Percentiles rank a stretch among this genome's conserved stretches.
These are phyloP conservation scores for Fomitopsis betulina DNA, from an alignment of 1,284 basidiomycete species.

Conservation along the genomic window DNA sequence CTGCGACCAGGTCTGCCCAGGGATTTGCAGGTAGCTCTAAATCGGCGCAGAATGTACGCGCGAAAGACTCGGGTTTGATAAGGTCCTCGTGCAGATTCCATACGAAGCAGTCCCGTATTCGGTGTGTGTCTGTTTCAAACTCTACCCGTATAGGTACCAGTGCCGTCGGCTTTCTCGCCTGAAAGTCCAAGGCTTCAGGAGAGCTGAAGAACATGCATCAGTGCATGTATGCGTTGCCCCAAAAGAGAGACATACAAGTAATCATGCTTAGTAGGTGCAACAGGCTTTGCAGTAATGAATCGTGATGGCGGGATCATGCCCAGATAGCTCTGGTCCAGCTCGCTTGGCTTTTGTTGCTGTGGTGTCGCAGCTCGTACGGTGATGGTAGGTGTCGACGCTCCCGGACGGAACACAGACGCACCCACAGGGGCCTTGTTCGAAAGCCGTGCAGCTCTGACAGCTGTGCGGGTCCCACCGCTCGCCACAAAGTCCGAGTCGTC, in stretches of 20 bases:
- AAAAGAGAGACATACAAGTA: conserved; percentile 27
- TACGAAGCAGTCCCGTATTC: conserved; percentile 93
- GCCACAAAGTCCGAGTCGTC: conserved; percentile 67
- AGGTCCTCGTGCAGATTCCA: conserved; percentile 89
- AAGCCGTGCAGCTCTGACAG: conserved; percentile 34
- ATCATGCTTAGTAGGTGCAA: conserved; percentile 61
- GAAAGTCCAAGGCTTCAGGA: conserved; percentile 58
- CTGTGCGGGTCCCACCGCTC: conserved; percentile 44
- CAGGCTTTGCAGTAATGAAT: conserved; percentile 63
- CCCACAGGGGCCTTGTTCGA: conserved; percentile 33
- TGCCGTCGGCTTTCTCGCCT: conserved; percentile 61
- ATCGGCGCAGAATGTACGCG: conserved; percentile 83
- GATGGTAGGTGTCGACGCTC: conserved; percentile 7
- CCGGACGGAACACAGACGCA: conserved; percentile 29
- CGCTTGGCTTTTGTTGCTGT: conserved; percentile 40
- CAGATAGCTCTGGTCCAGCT: conserved; percentile 84
- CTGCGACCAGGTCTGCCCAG: conserved; percentile 77
- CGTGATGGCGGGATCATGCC: conserved; percentile 82
- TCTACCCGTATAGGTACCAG: conserved; percentile 93
- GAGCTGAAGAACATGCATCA: conserved; percentile 37
- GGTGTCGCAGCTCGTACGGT: conserved; percentile 15
- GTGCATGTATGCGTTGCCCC: no score
- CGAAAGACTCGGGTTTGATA: conserved; percentile 82
- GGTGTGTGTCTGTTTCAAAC: conserved; percentile 87
- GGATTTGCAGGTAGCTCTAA: conserved; percentile 68